Base-by-base conservation (phyloP, 768 basidiomycete species). In the Mycena filopes region DNA sequence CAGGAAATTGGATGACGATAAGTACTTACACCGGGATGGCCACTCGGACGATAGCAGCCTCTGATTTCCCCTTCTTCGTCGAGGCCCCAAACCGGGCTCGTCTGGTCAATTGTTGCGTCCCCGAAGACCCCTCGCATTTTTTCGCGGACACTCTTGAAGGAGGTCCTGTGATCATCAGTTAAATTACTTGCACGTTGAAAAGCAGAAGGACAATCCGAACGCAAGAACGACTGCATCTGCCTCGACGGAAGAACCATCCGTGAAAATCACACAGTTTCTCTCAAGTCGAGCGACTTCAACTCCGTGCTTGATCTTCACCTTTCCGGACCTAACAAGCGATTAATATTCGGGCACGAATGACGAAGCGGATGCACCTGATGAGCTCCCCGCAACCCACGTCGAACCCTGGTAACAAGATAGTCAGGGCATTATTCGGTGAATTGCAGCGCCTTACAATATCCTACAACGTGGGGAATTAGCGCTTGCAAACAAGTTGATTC, bases 281-380 rank as follows among this genome's bases (percentile, higher is more conserved):
- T 71, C 74, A 66, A 84, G 79, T 7, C 67, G 67, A 26, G 75
- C 73, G 45, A 84, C 76, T 64, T 82, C 79, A 15, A 77, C 74
- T 45, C 86, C 86, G 68, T 84, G 84, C 76, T 88, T 89, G 63
- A 89, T 73, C 69, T 85, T 84, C 75, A 89, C 84, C 69, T 86
- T 82, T 12, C 86, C 86, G 46, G 57, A 46, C 45, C 79, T n/a
- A n/a, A n/a, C n/a, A n/a, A n/a, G n/a, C n/a, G n/a, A n/a, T n/a
- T n/a, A n/a, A n/a, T n/a, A n/a, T n/a, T n/a, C n/a, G n/a, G n/a
- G n/a, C n/a, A n/a, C n/a, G n/a, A n/a, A n/a, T n/a, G n/a, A n/a
- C n/a, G n/a, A n/a, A n/a, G n/a, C n/a, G n/a, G n/a, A n/a, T n/a
- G n/a, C n/a, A n/a, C n/a, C n/a, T 79, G 66, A 88, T 84, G 59